Conservation (phyloP, 768 basidiomycete species). For the Paxillus rubicundulus region DNA sequence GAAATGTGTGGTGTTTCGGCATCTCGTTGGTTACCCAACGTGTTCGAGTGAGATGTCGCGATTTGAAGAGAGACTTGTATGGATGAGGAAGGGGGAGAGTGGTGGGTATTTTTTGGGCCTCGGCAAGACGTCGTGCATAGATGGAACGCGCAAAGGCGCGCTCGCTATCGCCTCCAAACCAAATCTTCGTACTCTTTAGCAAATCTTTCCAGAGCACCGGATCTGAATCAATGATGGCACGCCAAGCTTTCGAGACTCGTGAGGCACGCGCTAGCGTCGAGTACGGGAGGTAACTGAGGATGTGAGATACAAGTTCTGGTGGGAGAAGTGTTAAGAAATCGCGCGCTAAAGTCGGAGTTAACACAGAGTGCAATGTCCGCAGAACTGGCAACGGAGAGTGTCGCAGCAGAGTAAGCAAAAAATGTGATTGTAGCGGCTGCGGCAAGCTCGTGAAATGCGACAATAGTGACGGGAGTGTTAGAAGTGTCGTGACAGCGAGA, state of each 20-base stretch:
- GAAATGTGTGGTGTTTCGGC: conserved; percentile 78
- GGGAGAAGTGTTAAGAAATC: conserved; percentile 94
- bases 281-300: conserved; percentile 83
- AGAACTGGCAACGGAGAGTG: conserved; percentile 91
- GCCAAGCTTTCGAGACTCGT: conserved; percentile 87
- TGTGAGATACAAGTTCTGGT: conserved; percentile 85
- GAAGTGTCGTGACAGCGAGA: conserved; percentile 74
- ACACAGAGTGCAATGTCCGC: conserved; percentile 82
- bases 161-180: conserved; percentile 87
- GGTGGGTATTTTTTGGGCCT: conserved; percentile 37
- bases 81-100: conserved; percentile 77
- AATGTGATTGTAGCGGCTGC: conserved; percentile 83
- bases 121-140: conserved; percentile 53
- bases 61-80: conserved; percentile 91
- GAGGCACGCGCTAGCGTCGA: conserved; percentile 82
- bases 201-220: conserved; percentile 87
- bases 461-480: conserved; percentile 82
- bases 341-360: conserved; percentile 87
- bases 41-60: conserved; percentile 74
- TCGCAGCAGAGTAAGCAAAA: conserved; percentile 87
- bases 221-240: conserved; percentile 88
- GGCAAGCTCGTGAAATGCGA: conserved; percentile 80
- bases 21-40: conserved; percentile 75
- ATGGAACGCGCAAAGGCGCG: conserved; percentile 75
- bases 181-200: conserved; percentile 77